phyloP scores from a whole-genome alignment of 2,329 filamentous ascomycete genomes.

The Diaporthe sp. region DNA sequence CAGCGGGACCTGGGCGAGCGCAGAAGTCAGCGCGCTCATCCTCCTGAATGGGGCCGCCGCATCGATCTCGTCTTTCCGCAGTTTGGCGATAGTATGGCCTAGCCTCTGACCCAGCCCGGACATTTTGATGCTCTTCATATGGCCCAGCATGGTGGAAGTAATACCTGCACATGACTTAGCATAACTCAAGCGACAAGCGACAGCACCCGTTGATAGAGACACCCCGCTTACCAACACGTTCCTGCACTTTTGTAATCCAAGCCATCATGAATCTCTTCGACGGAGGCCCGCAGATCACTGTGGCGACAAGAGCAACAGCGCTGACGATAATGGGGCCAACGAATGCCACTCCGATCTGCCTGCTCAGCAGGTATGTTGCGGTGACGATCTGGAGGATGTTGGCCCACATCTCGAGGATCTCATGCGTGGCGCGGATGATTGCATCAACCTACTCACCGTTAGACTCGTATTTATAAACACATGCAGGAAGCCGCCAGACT shows the following conservation, averaged over 20 bases:
- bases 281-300: background rate
- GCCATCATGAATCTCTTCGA: conserved; percentile 32
- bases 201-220: no score
- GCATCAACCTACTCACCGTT: conserved; percentile 46
- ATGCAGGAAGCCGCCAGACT: conserved; percentile 6
- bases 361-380: conserved; percentile 46
- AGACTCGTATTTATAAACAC: background rate
- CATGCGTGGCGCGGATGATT: conserved; percentile 43
- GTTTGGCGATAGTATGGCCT: conserved; percentile 37
- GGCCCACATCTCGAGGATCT: conserved; percentile 47
- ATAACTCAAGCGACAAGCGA: background rate
- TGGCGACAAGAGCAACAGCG: conserved; percentile 10
- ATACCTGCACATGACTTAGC: background rate
- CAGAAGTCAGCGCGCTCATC: conserved; percentile 47
- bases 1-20: conserved; percentile 47
- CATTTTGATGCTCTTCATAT: conserved; percentile 56
- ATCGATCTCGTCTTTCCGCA: conserved; percentile 50
- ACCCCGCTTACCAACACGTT: conserved; percentile 1
- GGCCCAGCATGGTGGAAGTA: conserved; percentile 44
- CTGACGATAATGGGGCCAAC: conserved; percentile 39
- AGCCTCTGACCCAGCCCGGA: conserved; percentile 46
- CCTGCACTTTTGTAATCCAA: conserved; percentile 27
- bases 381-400: conserved; percentile 48
- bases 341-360: conserved; percentile 48
- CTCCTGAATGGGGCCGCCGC: conserved; percentile 48